phyloP scores from a whole-genome alignment of 202 grass and related monocot genomes.

The Panicum hallii region DNA sequence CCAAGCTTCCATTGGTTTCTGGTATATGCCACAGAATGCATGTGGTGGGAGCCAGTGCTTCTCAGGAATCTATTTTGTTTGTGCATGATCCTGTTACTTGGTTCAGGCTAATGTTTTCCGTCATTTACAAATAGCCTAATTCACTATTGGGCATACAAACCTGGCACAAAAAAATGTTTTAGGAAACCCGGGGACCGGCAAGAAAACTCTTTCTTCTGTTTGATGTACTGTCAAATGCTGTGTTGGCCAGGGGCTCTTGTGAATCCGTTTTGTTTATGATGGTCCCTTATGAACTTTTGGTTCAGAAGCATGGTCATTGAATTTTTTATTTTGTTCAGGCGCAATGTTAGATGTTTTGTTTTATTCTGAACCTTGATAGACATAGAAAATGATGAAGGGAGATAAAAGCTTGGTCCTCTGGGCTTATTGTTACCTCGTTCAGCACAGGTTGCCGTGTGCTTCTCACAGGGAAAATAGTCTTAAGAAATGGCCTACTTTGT shows the following conservation, averaged over 20 bases:
- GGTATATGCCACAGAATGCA: background rate
- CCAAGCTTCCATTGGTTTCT: background rate
- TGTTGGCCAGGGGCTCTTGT: conserved; percentile 4
- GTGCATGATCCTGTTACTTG: background rate
- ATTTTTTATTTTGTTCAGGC: background rate
- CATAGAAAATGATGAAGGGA: background rate
- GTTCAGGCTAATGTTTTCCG: background rate
- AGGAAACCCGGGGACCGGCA: background rate
- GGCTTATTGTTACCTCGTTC: background rate
- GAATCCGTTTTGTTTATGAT: background rate
- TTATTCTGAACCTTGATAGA: background rate
- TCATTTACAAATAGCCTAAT: background rate
- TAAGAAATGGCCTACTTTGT: background rate
- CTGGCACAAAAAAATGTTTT: background rate
- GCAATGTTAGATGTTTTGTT: background rate
- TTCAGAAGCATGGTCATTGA: background rate
- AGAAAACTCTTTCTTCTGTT: background rate
- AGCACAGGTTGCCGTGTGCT: background rate
- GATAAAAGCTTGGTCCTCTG: background rate
- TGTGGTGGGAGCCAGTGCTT: background rate
- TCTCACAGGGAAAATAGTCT: background rate
- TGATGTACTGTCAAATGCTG: background rate
- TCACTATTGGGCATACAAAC: background rate
- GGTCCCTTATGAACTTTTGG: background rate
- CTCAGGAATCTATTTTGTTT: conserved; percentile 37